Evolutionary conservation across 495 filamentous ascomycete genomes (phyloP).

Genomic region (Hapsidospora chrysogenum): DNA sequence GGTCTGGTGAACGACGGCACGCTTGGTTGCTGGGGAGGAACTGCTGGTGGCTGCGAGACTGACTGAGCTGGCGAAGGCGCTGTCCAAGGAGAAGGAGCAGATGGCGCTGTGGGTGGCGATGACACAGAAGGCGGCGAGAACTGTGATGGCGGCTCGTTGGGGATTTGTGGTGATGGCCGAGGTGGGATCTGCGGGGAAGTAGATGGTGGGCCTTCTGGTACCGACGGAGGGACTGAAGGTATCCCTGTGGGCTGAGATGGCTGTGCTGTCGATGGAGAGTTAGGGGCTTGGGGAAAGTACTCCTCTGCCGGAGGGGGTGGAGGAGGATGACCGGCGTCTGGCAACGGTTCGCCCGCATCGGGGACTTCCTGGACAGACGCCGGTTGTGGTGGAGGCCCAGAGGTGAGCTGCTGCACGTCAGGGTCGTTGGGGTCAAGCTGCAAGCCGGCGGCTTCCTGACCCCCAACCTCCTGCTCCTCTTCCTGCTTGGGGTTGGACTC

Average conservation of each 20-base stretch:
- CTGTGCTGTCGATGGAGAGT: no score
- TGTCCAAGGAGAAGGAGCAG: constrained; percentile 2
- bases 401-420: constrained; percentile 40
- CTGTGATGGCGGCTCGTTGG: constrained; percentile 6
- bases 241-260: not conserved
- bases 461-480: constrained; percentile 23
- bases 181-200: not conserved
- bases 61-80: not conserved
- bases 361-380: constrained; percentile 38
- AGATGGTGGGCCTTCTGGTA: not conserved
- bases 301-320: not conserved
- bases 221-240: not conserved
- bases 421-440: constrained; percentile 42
- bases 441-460: constrained; percentile 22
- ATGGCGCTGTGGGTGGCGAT: constrained; percentile 8
- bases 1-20: constrained; percentile 3
- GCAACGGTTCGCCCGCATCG: constrained; percentile 20
- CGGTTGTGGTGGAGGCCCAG: constrained; percentile 27
- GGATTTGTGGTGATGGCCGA: constrained; percentile 7
- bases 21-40: not conserved
- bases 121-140: constrained; percentile 11
- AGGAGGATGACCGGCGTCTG: not conserved
- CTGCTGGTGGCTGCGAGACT: not conserved
- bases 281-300: not conserved
- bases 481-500: constrained; percentile 54